Evolutionary conservation across 306 rosid species (phyloP), one percentile per base, ranked within the genome.

Genomic region (Prunus mume): DNA sequence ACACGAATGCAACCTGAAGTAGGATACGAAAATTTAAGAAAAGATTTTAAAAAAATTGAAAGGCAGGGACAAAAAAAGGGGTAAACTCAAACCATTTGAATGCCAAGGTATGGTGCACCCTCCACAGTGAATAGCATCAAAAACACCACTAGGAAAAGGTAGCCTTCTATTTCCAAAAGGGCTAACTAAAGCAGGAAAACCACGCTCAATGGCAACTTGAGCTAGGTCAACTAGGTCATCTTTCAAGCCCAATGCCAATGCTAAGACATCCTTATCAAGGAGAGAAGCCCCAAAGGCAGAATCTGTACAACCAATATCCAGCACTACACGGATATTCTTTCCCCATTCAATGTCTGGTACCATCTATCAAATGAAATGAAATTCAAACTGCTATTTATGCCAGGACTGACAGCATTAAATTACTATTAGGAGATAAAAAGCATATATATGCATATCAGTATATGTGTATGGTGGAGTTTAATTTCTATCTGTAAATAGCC

Each of bases 341-440:
- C 98, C 98, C 97, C 97, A 95, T 68, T 92, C 97, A 50, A 95
- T 89, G 85, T 95, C 98, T 17, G 97, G 98, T 79, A 95, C 98
- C 95, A 88, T 95, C 98, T 95, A 88, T 78, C 82, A 83, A 69
- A 82, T 72, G 75, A 76, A 49, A 81, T 34, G 18, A 73, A 56
- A 58, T 47, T 83, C 55, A 86, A 77, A 82, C 56, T 47, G 70
- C 75, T 38, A n/a, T 20, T 24, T 52, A 51, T 68, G 63, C 60
- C 66, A 75, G 73, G 28, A 43, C 17, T 65, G 2, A 60, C 25
- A 55, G 79, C 72, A 66, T 64, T 73, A 27, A 73, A 34, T 57
- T 45, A 62, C 38, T 19, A 30, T 28, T 46, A 38, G 19, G 45
- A 72, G 45, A 74, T 68, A 68, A 69, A 38, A 43, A 41, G 49